Conservation (phyloP, 176 grass and related monocot genomes). For the sorghum (Sorghum bicolor) region Sorghum_bicolor_NCBIv3 NC_012870.2:79165501-79166000, state of each 20-base stretch:
- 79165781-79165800: slow-evolving; percentile 55
- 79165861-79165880: slow-evolving; percentile 69
- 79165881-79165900: slow-evolving; percentile 70
- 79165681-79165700: slow-evolving; percentile 59
- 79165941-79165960: slow-evolving; percentile 79
- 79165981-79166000: slow-evolving; percentile 67
- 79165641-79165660: slow-evolving; percentile 83
- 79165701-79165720: slow-evolving; percentile 51
- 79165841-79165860: slow-evolving; percentile 65
- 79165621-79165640: slow-evolving; percentile 82
- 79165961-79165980: slow-evolving; percentile 86
- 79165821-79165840: slow-evolving; percentile 86
- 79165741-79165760: slow-evolving; percentile 86
- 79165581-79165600: slow-evolving; percentile 58
- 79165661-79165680: slow-evolving; percentile 60
- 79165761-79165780: slow-evolving; percentile 55
- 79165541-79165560: slow-evolving; percentile 74
- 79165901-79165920: slow-evolving; percentile 43
- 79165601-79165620: slow-evolving; percentile 33
- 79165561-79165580: slow-evolving; percentile 70
- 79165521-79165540: slow-evolving; percentile 16
- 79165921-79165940: slow-evolving; percentile 95
- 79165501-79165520: not conserved
- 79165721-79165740: slow-evolving; percentile 61
- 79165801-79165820: slow-evolving; percentile 84